Evolutionary conservation across 2,329 filamentous ascomycete species (phyloP).

Genomic region (Arthroderma sp.): DNA sequence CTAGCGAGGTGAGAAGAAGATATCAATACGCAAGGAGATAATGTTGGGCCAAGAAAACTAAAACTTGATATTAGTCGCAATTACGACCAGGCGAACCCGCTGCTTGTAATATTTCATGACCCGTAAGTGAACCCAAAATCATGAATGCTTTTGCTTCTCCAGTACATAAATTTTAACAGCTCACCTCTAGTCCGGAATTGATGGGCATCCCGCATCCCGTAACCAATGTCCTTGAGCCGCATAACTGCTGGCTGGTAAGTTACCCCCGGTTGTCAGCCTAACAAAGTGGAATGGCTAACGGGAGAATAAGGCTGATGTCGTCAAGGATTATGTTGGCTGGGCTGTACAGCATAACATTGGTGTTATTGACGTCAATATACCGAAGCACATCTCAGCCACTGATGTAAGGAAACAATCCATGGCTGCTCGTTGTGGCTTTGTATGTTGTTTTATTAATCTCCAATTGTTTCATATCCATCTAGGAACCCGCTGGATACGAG

Average conservation of each 20-base stretch:
- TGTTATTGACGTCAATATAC: slow-evolving; percentile 84
- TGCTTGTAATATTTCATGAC: slow-evolving; percentile 83
- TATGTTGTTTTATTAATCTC: neutral
- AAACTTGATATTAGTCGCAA: slow-evolving; percentile 37
- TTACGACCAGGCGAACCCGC: slow-evolving; percentile 50
- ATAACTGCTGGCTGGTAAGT: slow-evolving; percentile 81
- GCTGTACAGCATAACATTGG: slow-evolving; percentile 62
- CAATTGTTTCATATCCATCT: neutral
- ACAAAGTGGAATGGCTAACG: slow-evolving; percentile 8
- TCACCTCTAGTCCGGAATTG: slow-evolving; percentile 49
- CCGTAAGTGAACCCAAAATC: slow-evolving; percentile 44
- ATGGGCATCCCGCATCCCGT: slow-evolving; percentile 53
- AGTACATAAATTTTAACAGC: slow-evolving; percentile 11
- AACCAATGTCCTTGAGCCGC: slow-evolving; percentile 62
- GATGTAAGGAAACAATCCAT: slow-evolving; percentile 35
- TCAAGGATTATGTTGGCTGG: slow-evolving; percentile 74
- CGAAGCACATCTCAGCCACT: slow-evolving; percentile 56
- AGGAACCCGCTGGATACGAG: slow-evolving; percentile 24
- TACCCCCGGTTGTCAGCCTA: slow-evolving; percentile 9
- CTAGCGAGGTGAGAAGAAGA: slow-evolving; percentile 50
- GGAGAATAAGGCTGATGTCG: slow-evolving; percentile 56
- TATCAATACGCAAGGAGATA: neutral
- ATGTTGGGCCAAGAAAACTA: neutral
- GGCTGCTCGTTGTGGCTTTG: neutral
- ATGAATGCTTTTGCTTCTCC: neutral